phyloP scores from a whole-genome alignment of 1,284 basidiomycete species.

The Rugosomyces carneus region DNA sequence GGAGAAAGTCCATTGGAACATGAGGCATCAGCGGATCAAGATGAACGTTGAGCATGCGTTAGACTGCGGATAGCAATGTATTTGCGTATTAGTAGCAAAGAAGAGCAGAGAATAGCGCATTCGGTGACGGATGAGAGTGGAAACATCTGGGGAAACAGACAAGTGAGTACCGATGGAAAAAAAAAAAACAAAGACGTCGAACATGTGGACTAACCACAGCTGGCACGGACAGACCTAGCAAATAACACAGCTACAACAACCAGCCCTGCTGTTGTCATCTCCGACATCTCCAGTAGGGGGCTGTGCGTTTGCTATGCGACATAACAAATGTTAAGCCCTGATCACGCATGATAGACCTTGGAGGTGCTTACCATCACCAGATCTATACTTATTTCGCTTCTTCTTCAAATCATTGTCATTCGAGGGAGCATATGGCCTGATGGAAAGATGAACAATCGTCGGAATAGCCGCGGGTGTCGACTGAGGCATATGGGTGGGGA shows the following conservation, averaged over 20 bases:
- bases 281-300: conserved; percentile 13
- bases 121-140: not conserved
- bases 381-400: conserved; percentile 32
- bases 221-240: conserved; percentile 28
- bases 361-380: conserved; percentile 21
- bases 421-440: conserved; percentile 57
- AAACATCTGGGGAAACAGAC: not conserved
- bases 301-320: not conserved
- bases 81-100: not conserved
- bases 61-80: too few relatives aligned
- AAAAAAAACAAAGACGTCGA: not conserved
- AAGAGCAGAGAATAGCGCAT: not conserved
- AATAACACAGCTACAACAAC: conserved; percentile 36
- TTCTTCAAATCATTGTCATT: conserved; percentile 54
- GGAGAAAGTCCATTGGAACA: not conserved
- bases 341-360: not conserved
- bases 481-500: conserved; percentile 39
- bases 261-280: conserved; percentile 18
- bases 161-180: not conserved
- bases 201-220: not conserved
- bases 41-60: not conserved
- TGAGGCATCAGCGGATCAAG: not conserved
- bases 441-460: conserved; percentile 78
- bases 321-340: not conserved
- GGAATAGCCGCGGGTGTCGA: conserved; percentile 28